phyloP scores from a whole-genome alignment of 257 asterid species.

The Perilla frutescens region DNA sequence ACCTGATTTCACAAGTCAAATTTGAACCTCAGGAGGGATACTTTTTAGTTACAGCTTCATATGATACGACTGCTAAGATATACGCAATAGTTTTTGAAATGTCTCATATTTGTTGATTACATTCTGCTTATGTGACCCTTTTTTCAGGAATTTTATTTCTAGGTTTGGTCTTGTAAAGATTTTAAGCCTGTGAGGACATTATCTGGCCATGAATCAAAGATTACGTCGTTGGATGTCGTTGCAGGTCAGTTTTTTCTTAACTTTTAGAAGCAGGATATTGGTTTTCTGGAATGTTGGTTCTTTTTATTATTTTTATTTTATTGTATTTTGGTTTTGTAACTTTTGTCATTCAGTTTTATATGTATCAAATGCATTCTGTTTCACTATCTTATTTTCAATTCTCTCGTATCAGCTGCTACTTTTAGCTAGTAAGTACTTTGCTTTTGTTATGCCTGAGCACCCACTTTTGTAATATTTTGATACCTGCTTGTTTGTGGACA shows the following conservation, averaged over 20 bases:
- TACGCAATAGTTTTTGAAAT: slow-evolving; percentile 9
- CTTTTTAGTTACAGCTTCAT: slow-evolving; percentile 87
- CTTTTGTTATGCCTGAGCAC: neutral
- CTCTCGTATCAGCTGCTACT: too few relatives aligned
- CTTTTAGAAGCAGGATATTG: too few relatives aligned
- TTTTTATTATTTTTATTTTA: neutral
- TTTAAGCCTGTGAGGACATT: slow-evolving; percentile 83
- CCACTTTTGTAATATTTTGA: slow-evolving; percentile 4
- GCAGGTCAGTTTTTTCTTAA: slow-evolving; percentile 51
- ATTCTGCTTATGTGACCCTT: slow-evolving; percentile 19
- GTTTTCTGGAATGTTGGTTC: neutral
- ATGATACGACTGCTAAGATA: slow-evolving; percentile 92
- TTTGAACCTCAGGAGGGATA: slow-evolving; percentile 98
- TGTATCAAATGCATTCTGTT: neutral
- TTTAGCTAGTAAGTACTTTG: neutral
- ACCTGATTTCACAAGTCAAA: slow-evolving; percentile 90
- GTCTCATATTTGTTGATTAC: neutral
- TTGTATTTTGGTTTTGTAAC: neutral
- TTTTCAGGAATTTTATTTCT: slow-evolving; percentile 24
- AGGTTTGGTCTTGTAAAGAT: slow-evolving; percentile 95
- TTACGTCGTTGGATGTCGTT: slow-evolving; percentile 75
- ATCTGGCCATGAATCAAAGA: slow-evolving; percentile 87
- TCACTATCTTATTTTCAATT: too few relatives aligned
- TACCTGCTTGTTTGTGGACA: neutral
- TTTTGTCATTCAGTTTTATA: neutral